Percentiles rank a stretch among this genome's conserved stretches.
phyloP scores from a whole-genome alignment of 805 yeast genomes.

The Geotrichum ghanense region DNA sequence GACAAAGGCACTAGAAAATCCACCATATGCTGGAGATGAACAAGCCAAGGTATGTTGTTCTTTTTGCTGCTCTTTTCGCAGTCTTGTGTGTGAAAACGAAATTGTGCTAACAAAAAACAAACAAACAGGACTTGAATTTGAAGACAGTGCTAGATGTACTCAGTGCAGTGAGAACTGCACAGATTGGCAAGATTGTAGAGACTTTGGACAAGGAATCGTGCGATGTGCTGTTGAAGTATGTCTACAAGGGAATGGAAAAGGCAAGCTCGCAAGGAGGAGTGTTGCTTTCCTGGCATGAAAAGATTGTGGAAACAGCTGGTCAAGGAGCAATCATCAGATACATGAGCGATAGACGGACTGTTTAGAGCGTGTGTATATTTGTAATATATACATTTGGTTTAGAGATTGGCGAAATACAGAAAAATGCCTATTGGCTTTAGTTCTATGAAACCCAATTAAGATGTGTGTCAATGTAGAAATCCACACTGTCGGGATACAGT shows the following conservation, averaged over 20 bases:
- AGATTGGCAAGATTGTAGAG: constrained; percentile 51
- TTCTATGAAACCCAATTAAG: too few species aligned
- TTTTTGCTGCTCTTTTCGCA: neutral
- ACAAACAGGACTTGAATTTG: constrained; percentile 31
- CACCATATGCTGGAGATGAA: constrained; percentile 75
- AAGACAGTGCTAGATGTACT: constrained; percentile 59
- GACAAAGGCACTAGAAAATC: constrained; percentile 47
- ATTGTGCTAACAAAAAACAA: neutral
- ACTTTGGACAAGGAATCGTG: constrained; percentile 52
- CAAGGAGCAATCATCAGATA: constrained; percentile 82
- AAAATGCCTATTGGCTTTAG: too few species aligned
- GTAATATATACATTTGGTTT: too few species aligned
- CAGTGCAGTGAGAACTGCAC: constrained; percentile 53
- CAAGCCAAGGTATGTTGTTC: constrained; percentile 34
- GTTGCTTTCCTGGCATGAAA: constrained; percentile 84
- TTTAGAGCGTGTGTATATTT: too few species aligned
- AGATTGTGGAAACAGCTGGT: constrained; percentile 73
- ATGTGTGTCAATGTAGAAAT: too few species aligned
- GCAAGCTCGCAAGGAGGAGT: constrained; percentile 59
- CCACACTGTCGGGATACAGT: too few species aligned
- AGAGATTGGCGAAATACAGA: too few species aligned
- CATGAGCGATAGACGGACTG: constrained; percentile 74
- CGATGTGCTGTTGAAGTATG: constrained; percentile 68
- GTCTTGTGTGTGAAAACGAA: constrained; percentile 2
- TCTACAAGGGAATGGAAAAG: constrained; percentile 75